Evolutionary conservation across 1,284 basidiomycete genomes (phyloP).

Genomic region (Fistulina hepatica): DNA sequence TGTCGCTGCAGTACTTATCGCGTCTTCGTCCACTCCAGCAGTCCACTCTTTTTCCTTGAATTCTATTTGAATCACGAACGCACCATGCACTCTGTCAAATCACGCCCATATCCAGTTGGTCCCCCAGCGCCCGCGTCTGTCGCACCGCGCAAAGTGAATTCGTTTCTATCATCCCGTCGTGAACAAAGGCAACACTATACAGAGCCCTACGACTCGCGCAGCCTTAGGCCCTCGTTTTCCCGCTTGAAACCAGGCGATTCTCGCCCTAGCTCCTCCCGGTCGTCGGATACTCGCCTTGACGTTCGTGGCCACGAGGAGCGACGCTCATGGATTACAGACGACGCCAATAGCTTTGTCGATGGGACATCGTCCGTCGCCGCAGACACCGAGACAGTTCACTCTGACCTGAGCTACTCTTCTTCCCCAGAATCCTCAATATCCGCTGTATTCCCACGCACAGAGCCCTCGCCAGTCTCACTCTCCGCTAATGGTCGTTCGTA

Average conservation of each 20-base stretch:
- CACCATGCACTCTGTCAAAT: conserved; percentile 30
- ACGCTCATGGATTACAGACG: conserved; percentile 12
- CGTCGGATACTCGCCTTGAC: conserved; percentile 8
- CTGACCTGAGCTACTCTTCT: conserved; percentile 15
- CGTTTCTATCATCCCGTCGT: conserved; percentile 42
- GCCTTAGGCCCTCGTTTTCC: conserved; percentile 16
- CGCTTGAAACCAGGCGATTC: conserved; percentile 32
- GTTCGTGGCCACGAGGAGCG: neutral
- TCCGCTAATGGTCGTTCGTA: conserved; percentile 5
- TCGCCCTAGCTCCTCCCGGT: conserved; percentile 17
- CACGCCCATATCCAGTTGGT: conserved; percentile 24
- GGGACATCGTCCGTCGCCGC: conserved; percentile 29
- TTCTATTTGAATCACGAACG: conserved; percentile 8
- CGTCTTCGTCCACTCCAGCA: conserved; percentile 8
- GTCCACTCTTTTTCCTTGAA: conserved; percentile 9
- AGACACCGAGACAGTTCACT: conserved; percentile 21
- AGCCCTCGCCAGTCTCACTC: conserved; percentile 10
- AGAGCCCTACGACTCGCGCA: conserved; percentile 16
- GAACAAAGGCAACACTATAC: conserved; percentile 37
- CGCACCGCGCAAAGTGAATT: conserved; percentile 38
- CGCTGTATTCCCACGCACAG: conserved; percentile 3
- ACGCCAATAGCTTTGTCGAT: conserved; percentile 9
- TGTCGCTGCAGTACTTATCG: conserved; percentile 1
- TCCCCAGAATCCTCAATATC: conserved; percentile 9
- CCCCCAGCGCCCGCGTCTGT: conserved; percentile 24